Base-by-base conservation (phyloP, 2,329 filamentous ascomycete species). In the Talaromyces verruculosus region DNA sequence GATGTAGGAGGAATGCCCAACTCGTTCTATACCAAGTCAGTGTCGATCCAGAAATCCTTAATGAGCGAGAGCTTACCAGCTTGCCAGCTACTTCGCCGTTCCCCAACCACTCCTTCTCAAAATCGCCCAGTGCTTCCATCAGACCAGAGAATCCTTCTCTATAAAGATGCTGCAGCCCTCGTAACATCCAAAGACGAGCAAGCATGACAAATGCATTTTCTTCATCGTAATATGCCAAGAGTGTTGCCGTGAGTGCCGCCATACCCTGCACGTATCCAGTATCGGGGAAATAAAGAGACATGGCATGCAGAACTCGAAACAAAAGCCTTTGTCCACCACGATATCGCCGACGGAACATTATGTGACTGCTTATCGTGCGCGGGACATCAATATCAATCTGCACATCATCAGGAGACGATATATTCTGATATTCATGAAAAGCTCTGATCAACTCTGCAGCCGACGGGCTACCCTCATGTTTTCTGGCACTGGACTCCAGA, bases 361-460 rank as follows among this genome's bases (percentile, higher is more conserved):
- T 94, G 79, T 99, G 95, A 68, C 91, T 88, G 77, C 88, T 96
- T 76, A 99, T 96, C 4, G 95, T 98, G 63, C 95, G 87, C 0
- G 95, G 95, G 19, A 99, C 95, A 76, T 99, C 95, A 51, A 98
- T 87, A 77, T 99, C 95, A 72, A 99, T 99, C 79, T 99, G 95
- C 25, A 94, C 89, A 77, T 99, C 95, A 74, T 99, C 95, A 0
- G 92, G 89, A 2, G 91, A 97, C 64, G 87, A 87, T 67, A 88
- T 81, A 17, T 88, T 82, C 73, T 96, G 89, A 33, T 96, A 85
- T 51, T 87, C 85, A 75, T 91, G 86, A 74, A 92, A 97, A 35
- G 86, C 83, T 49, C 85, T 83, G 45, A 92, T 87, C 58, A 98
- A 85, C 65, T 91, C 85, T 47, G 89, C 87, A 65, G 95, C 91